These are phyloP conservation scores for Spathaspora girioi DNA, from an alignment of 805 yeast species.

Conservation along the genomic window DNA sequence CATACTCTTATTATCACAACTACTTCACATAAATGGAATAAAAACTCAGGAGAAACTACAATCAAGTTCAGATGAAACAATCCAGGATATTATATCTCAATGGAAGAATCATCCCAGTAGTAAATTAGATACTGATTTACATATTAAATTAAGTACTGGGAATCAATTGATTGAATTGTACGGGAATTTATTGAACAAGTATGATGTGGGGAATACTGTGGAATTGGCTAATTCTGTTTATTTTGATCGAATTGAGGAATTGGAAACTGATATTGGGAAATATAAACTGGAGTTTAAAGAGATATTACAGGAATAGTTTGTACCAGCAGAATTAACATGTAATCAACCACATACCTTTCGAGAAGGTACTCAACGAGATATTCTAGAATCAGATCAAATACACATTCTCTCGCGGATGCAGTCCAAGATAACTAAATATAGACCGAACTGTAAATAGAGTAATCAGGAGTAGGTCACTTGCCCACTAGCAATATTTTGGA, in stretches of 20 bases:
- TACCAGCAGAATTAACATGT: too few relatives aligned
- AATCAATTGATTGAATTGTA: slow-evolving; percentile 18
- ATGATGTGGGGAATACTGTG: slow-evolving; percentile 30
- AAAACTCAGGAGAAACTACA: slow-evolving; percentile 14
- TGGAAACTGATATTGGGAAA: slow-evolving; percentile 21
- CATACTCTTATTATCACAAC: slow-evolving; percentile 33
- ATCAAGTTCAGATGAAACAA: slow-evolving; percentile 10
- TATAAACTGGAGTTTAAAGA: slow-evolving; percentile 22
- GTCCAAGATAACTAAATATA: too few relatives aligned
- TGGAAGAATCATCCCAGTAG: slow-evolving; percentile 7
- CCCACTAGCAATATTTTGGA: too few relatives aligned
- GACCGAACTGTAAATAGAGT: too few relatives aligned
- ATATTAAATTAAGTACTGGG: slow-evolving; percentile 6
- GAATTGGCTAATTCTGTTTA: slow-evolving; percentile 37
- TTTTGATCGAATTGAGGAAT: slow-evolving; percentile 27
- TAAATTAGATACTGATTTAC: slow-evolving; percentile 5
- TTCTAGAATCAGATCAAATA: too few relatives aligned
- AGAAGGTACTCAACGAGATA: too few relatives aligned
- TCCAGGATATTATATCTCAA: slow-evolving; percentile 17
- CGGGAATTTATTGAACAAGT: slow-evolving; percentile 20
- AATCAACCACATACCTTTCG: too few relatives aligned
- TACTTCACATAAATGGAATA: slow-evolving; percentile 31
- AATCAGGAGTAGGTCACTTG: too few relatives aligned
- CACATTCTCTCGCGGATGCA: too few relatives aligned
- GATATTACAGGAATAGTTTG: slow-evolving; percentile 5